These are phyloP conservation scores for Geotrichum bryndzae DNA, from an alignment of 1,139 yeast species.

Conservation along the genomic window DNA sequence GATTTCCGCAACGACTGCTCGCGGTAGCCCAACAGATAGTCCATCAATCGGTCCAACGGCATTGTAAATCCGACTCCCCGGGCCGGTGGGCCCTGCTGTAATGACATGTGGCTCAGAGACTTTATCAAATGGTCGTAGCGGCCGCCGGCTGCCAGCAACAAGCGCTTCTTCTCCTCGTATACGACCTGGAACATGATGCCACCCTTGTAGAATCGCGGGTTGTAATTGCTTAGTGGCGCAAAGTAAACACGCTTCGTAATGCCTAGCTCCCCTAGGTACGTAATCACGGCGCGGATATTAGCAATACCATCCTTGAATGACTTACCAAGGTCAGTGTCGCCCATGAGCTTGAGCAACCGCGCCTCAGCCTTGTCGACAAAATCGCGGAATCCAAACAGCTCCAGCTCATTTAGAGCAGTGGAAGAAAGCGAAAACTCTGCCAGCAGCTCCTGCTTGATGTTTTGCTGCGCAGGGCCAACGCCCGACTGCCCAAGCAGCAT, in stretches of 20 bases:
- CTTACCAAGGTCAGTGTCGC: conserved; percentile 61
- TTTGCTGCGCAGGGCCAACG: conserved; percentile 58
- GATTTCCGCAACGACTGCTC: conserved; percentile 23
- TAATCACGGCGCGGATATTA: conserved; percentile 53
- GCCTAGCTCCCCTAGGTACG: conserved; percentile 52
- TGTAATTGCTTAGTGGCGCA: conserved; percentile 77
- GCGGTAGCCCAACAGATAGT: conserved; percentile 41
- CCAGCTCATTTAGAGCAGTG: conserved; percentile 75
- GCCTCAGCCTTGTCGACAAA: conserved; percentile 59
- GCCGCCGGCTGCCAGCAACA: conserved; percentile 85
- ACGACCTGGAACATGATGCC: conserved; percentile 89
- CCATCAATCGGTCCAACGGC: conserved; percentile 55
- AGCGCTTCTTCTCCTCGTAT: conserved; percentile 44
- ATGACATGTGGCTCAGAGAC: conserved; percentile 51
- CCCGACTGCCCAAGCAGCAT: conserved; percentile 72
- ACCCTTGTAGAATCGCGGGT: conserved; percentile 65
- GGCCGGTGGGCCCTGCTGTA: conserved; percentile 38
- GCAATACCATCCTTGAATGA: conserved; percentile 58
- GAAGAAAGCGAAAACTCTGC: conserved; percentile 71
- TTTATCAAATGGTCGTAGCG: conserved; percentile 71
- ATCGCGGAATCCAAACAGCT: conserved; percentile 67
- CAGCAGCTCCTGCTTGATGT: conserved; percentile 58
- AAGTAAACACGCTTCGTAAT: conserved; percentile 47
- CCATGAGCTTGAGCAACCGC: conserved; percentile 62
- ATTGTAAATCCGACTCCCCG: conserved; percentile 83